These are phyloP conservation scores for Dimocarpus longan DNA, from an alignment of 345 rosid genomes.

Conservation along the genomic window DNA sequence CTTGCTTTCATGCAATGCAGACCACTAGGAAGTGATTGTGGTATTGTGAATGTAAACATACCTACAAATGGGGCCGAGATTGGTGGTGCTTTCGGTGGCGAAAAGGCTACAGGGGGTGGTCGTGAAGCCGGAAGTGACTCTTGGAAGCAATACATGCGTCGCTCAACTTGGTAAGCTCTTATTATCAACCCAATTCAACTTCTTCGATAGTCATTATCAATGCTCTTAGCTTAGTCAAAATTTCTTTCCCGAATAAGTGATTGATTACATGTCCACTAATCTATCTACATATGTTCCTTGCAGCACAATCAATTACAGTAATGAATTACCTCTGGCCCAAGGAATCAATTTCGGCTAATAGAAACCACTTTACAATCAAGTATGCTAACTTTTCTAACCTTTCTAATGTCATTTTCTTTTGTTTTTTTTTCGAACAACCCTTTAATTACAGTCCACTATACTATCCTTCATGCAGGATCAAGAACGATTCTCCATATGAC, in stretches of 20 bases:
- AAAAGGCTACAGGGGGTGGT: conserved; percentile 96
- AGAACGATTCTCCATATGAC: conserved; percentile 4
- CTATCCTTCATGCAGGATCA: conserved; percentile 10
- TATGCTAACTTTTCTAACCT: neutral
- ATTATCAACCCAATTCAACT: neutral
- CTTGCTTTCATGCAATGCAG: conserved; percentile 35
- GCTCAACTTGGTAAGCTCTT: conserved; percentile 79
- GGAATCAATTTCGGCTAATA: conserved; percentile 89
- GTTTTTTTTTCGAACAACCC: neutral
- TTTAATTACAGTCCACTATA: neutral
- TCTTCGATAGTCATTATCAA: neutral
- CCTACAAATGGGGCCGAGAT: conserved; percentile 99
- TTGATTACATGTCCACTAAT: neutral
- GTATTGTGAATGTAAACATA: conserved; percentile 92
- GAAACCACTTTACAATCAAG: conserved; percentile 1
- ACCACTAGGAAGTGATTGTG: conserved; percentile 93
- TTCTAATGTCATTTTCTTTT: neutral
- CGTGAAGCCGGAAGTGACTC: conserved; percentile 99
- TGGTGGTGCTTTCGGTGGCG: conserved; percentile 97
- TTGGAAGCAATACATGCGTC: conserved; percentile 99
- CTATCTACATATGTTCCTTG: conserved; percentile 12
- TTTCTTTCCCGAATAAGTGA: neutral
- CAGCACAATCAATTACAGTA: conserved; percentile 96
- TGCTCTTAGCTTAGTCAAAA: neutral
- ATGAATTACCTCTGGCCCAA: conserved; percentile 92